Evolutionary conservation across 805 yeast species (phyloP).

Genomic region (Barnettozyma californica): DNA sequence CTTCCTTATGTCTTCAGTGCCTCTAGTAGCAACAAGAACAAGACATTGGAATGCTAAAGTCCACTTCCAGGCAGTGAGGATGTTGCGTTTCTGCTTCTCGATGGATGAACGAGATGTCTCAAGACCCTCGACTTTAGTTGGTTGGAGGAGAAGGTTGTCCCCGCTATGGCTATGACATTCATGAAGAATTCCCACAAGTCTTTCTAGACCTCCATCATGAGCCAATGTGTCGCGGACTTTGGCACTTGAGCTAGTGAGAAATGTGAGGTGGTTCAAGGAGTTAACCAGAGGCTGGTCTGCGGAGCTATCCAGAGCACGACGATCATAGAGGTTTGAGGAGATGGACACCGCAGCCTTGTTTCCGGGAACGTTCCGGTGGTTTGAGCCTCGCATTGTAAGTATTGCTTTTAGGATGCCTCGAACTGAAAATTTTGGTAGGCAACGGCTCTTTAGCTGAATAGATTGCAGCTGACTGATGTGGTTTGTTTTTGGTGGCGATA

Average conservation of each 20-base stretch:
- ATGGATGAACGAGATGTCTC: slow-evolving; percentile 10
- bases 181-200: slow-evolving; percentile 78
- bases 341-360: slow-evolving; percentile 92
- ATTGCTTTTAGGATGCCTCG: neutral
- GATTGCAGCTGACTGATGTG: neutral
- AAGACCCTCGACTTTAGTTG: neutral
- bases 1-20: slow-evolving; percentile 78
- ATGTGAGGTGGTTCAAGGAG: slow-evolving; percentile 85
- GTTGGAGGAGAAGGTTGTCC: neutral
- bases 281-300: slow-evolving; percentile 86
- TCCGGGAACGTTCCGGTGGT: slow-evolving; percentile 68
- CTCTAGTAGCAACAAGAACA: slow-evolving; percentile 87
- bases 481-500: slow-evolving; percentile 3
- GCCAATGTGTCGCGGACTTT: slow-evolving; percentile 88
- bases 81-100: slow-evolving; percentile 30
- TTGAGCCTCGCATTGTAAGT: slow-evolving; percentile 75
- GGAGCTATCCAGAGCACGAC: slow-evolving; percentile 89
- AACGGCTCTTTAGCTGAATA: neutral
- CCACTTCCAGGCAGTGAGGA: slow-evolving; percentile 95
- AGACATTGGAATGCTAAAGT: slow-evolving; percentile 89
- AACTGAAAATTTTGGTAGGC: neutral
- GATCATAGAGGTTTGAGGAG: slow-evolving; percentile 81
- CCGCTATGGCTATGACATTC: slow-evolving; percentile 43
- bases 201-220: slow-evolving; percentile 86
- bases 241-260: slow-evolving; percentile 77